These are phyloP conservation scores for Myrmaecium sp. DNA, from an alignment of 2,329 filamentous ascomycete species.

Conservation along the genomic window DNA sequence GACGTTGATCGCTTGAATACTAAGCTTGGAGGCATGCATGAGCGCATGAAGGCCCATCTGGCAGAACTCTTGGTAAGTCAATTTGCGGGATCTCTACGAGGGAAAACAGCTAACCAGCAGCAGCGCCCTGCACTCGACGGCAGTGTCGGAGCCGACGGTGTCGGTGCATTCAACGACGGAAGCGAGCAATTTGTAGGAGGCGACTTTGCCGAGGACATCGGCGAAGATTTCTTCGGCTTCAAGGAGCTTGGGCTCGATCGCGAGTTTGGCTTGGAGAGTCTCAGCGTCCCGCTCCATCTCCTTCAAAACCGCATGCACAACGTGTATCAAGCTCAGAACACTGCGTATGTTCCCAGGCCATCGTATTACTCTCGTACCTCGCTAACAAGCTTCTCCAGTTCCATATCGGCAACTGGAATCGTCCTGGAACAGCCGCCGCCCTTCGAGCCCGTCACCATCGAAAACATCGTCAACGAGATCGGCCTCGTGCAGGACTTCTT, in stretches of 20 bases:
- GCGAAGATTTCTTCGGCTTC: constrained; percentile 98
- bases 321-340: constrained; percentile 63
- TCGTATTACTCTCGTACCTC: constrained; percentile 3
- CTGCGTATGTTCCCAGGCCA: constrained; percentile 26
- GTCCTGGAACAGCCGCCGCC: constrained; percentile 52
- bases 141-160: constrained; percentile 64
- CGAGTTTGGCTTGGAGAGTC: constrained; percentile 72
- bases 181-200: constrained; percentile 94
- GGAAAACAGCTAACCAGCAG: constrained; percentile 13
- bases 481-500: constrained; percentile 87
- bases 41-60: constrained; percentile 84
- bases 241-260: constrained; percentile 82
- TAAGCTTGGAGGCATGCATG: constrained; percentile 72
- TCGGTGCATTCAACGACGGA: constrained; percentile 83
- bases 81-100: not conserved
- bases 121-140: constrained; percentile 63
- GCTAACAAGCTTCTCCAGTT: constrained; percentile 27
- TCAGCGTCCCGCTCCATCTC: constrained; percentile 85
- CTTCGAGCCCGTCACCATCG: constrained; percentile 61
- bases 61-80: constrained; percentile 57
- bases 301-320: constrained; percentile 80
- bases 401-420: constrained; percentile 39
- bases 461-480: constrained; percentile 64
- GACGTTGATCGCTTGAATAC: constrained; percentile 74
- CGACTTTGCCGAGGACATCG: constrained; percentile 93